Conservation (phyloP, 768 basidiomycete species). For the Phylloporus scabripes region DNA sequence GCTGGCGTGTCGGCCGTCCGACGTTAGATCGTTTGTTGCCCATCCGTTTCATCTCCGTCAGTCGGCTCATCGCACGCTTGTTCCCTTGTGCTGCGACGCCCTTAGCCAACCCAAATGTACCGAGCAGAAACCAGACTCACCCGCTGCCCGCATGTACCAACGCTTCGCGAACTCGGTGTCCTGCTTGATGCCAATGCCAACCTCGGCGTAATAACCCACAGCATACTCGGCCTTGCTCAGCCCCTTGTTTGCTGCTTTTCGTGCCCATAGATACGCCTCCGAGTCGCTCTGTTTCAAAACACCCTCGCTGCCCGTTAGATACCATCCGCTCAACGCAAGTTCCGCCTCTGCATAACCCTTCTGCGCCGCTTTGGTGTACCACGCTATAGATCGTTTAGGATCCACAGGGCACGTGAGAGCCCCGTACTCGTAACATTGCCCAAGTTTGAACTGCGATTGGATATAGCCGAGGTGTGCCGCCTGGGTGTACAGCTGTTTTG, state of each 20-base stretch:
- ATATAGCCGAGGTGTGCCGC: slow-evolving; percentile 92
- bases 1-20: slow-evolving; percentile 84
- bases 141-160: slow-evolving; percentile 99
- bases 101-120: background rate
- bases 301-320: slow-evolving; percentile 91
- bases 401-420: slow-evolving; percentile 84
- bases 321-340: slow-evolving; percentile 96
- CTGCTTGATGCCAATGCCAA: slow-evolving; percentile 95
- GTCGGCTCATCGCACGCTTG: slow-evolving; percentile 91
- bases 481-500: slow-evolving; percentile 82
- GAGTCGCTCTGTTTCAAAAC: slow-evolving; percentile 97
- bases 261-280: slow-evolving; percentile 98
- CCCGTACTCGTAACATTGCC: slow-evolving; percentile 94
- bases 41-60: slow-evolving; percentile 92
- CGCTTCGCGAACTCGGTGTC: slow-evolving; percentile 94
- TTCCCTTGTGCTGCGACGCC: slow-evolving; percentile 83
- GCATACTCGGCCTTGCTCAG: slow-evolving; percentile 97
- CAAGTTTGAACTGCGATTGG: slow-evolving; percentile 92
- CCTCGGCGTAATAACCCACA: slow-evolving; percentile 96
- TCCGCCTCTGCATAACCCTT: slow-evolving; percentile 95
- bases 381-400: slow-evolving; percentile 90
- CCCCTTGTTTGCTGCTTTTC: slow-evolving; percentile 94
- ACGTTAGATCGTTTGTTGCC: slow-evolving; percentile 74
- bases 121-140: slow-evolving; percentile 41
- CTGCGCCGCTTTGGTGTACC: slow-evolving; percentile 98